Percentiles rank a stretch among this genome's conserved stretches.
Evolutionary conservation across 2,329 filamentous ascomycete genomes (phyloP).

Genomic region (Alternaria panax): DNA sequence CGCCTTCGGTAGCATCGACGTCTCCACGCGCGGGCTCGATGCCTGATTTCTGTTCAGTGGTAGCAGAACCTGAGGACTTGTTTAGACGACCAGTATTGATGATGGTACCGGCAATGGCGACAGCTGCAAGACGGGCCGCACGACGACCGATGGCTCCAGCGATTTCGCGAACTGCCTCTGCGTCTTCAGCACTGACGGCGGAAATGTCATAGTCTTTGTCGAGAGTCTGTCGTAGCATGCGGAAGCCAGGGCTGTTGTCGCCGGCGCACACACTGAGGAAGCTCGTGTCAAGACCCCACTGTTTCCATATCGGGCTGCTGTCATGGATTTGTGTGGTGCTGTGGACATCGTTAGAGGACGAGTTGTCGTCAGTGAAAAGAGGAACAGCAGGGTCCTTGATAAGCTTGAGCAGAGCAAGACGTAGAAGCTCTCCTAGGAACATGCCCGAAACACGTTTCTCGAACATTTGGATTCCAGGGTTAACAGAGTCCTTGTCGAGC

Average conservation of each 20-base stretch:
- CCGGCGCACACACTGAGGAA: slow-evolving; percentile 87
- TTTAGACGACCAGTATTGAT: slow-evolving; percentile 78
- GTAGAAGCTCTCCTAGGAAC: slow-evolving; percentile 95
- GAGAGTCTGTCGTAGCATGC: slow-evolving; percentile 77
- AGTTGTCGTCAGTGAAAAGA: slow-evolving; percentile 79
- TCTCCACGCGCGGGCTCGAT: slow-evolving; percentile 43
- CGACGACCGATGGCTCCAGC: slow-evolving; percentile 85
- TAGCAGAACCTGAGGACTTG: slow-evolving; percentile 43
- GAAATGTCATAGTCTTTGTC: slow-evolving; percentile 79
- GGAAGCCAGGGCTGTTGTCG: slow-evolving; percentile 76
- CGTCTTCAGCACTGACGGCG: slow-evolving; percentile 81
- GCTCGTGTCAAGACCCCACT: slow-evolving; percentile 91
- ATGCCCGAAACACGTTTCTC: slow-evolving; percentile 98
- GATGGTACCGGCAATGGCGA: slow-evolving; percentile 85
- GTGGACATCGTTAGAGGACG: slow-evolving; percentile 70
- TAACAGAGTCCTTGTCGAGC: slow-evolving; percentile 81
- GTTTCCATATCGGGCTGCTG: slow-evolving; percentile 71
- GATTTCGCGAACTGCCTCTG: slow-evolving; percentile 84
- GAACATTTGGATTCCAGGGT: slow-evolving; percentile 97
- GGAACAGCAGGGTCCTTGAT: slow-evolving; percentile 70
- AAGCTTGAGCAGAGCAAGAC: slow-evolving; percentile 76
- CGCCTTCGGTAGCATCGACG: slow-evolving; percentile 59
- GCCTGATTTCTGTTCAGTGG: slow-evolving; percentile 46
- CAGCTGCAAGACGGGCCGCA: slow-evolving; percentile 84
- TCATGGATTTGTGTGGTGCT: slow-evolving; percentile 69